A percentile compares a stretch with the other conserved stretches of the same genome.
phyloP scores from a whole-genome alignment of 2,329 filamentous ascomycete genomes.

The Alternaria viburni region DNA sequence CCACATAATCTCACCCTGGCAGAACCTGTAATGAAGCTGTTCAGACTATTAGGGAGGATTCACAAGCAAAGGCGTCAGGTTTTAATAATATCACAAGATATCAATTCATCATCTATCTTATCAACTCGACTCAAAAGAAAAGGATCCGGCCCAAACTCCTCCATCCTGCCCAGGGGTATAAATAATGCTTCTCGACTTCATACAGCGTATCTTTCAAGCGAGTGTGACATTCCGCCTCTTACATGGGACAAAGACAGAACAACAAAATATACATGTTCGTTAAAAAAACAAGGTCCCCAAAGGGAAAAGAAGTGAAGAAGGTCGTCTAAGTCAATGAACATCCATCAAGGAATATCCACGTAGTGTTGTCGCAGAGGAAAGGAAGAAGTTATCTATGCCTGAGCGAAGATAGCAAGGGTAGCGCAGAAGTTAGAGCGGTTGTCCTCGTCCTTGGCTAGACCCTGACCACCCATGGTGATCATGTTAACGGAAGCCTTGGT shows the following conservation, averaged over 20 bases:
- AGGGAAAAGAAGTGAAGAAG: slow-evolving; percentile 27
- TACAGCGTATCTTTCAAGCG: slow-evolving; percentile 14
- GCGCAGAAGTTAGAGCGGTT: slow-evolving; percentile 58
- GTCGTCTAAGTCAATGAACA: slow-evolving; percentile 1
- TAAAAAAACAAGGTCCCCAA: slow-evolving; percentile 16
- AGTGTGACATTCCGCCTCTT: slow-evolving; percentile 15
- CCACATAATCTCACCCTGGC: background rate
- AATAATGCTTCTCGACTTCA: slow-evolving; percentile 6
- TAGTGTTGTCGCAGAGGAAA: background rate
- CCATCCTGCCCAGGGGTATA: slow-evolving; percentile 18
- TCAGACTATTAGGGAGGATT: background rate
- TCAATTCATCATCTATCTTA: slow-evolving; percentile 1
- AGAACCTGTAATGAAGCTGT: background rate
- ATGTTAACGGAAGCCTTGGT: slow-evolving; percentile 59
- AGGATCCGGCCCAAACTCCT: slow-evolving; percentile 9
- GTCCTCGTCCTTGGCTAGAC: slow-evolving; percentile 49
- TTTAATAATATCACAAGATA: background rate
- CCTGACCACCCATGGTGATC: slow-evolving; percentile 50
- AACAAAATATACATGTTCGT: slow-evolving; percentile 26
- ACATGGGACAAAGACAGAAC: slow-evolving; percentile 16
- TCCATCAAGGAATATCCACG: slow-evolving; percentile 18
- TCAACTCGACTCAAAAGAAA: background rate
- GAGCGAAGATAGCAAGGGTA: slow-evolving; percentile 52
- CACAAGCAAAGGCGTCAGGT: no score
- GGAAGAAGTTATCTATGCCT: slow-evolving; percentile 13